phyloP scores from a whole-genome alignment of 768 basidiomycete genomes.

The Lactifluus subvellereus region DNA sequence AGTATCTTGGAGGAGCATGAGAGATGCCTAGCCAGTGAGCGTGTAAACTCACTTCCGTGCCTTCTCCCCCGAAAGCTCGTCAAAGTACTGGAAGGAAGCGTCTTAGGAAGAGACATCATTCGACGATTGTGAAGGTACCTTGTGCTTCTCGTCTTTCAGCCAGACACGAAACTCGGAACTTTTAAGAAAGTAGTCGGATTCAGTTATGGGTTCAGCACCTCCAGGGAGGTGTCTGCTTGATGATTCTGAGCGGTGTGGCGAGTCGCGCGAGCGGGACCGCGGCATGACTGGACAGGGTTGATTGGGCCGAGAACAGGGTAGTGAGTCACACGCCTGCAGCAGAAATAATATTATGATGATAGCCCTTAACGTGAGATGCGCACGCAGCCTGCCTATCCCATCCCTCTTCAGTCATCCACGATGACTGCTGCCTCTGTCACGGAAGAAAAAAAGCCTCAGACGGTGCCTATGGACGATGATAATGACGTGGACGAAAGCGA shows the following conservation, averaged over 20 bases:
- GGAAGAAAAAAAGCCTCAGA: slow-evolving; percentile 22
- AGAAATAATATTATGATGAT: not conserved
- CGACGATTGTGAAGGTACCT: slow-evolving; percentile 36
- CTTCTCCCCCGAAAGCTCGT: slow-evolving; percentile 76
- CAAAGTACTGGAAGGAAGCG: slow-evolving; percentile 60
- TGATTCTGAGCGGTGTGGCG: slow-evolving; percentile 9
- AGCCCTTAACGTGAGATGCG: slow-evolving; percentile 10
- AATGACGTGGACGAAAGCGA: slow-evolving; percentile 32
- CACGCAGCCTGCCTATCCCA: not conserved
- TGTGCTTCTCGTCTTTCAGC: slow-evolving; percentile 69
- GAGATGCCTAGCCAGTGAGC: slow-evolving; percentile 27
- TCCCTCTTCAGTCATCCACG: slow-evolving; percentile 5
- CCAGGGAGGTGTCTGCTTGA: slow-evolving; percentile 40
- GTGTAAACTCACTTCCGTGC: slow-evolving; percentile 56
- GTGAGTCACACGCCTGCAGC: not conserved
- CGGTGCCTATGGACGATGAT: slow-evolving; percentile 18
- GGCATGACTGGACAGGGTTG: slow-evolving; percentile 11
- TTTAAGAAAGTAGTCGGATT: slow-evolving; percentile 86
- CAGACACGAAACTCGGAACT: slow-evolving; percentile 82
- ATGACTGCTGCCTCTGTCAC: slow-evolving; percentile 11
- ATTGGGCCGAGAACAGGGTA: not conserved
- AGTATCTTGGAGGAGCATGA: slow-evolving; percentile 53
- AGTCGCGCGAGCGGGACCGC: slow-evolving; percentile 18
- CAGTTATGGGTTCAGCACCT: slow-evolving; percentile 57
- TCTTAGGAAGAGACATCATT: not conserved